Percentiles rank a stretch among this genome's conserved stretches.
phyloP scores from a whole-genome alignment of 768 basidiomycete species.

The Pisolithus albus region DNA sequence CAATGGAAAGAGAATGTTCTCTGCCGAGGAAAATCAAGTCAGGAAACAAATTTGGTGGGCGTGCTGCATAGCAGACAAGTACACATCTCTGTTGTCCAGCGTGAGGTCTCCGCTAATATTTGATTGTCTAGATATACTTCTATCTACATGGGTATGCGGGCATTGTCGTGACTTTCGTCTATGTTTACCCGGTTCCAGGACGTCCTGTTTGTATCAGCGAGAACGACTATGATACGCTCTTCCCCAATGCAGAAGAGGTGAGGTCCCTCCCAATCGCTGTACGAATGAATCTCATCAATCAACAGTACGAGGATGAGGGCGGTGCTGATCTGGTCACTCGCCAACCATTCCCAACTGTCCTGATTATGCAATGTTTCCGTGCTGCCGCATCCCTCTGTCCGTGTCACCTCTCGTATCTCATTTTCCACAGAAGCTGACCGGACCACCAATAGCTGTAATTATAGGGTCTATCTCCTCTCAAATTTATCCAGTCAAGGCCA shows the following conservation, averaged over 20 bases:
- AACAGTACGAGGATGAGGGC: slow-evolving; percentile 52
- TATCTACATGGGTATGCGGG: slow-evolving; percentile 58
- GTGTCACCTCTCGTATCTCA: slow-evolving; percentile 15
- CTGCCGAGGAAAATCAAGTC: slow-evolving; percentile 58
- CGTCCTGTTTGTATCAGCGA: slow-evolving; percentile 65
- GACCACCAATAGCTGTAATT: slow-evolving; percentile 48
- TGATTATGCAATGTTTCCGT: slow-evolving; percentile 48
- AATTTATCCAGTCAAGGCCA: slow-evolving; percentile 62
- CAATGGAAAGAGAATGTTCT: slow-evolving; percentile 54
- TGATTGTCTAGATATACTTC: slow-evolving; percentile 50
- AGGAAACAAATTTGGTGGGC: slow-evolving; percentile 79
- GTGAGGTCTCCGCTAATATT: slow-evolving; percentile 1
- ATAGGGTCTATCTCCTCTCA: slow-evolving; percentile 59
- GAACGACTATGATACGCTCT: slow-evolving; percentile 59
- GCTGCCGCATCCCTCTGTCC: slow-evolving; percentile 54
- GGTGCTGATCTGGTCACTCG: slow-evolving; percentile 32
- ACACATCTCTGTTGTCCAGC: slow-evolving; percentile 12
- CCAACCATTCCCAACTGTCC: slow-evolving; percentile 35
- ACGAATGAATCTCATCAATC: slow-evolving; percentile 5
- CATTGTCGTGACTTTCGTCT: not conserved
- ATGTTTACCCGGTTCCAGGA: slow-evolving; percentile 31
- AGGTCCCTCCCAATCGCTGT: slow-evolving; percentile 6
- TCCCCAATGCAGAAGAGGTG: slow-evolving; percentile 53
- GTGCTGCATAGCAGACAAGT: slow-evolving; percentile 68
- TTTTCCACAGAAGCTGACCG: not conserved